These are phyloP conservation scores for Monascus ruber DNA, from an alignment of 2,329 filamentous ascomycete species.

Conservation along the genomic window DNA sequence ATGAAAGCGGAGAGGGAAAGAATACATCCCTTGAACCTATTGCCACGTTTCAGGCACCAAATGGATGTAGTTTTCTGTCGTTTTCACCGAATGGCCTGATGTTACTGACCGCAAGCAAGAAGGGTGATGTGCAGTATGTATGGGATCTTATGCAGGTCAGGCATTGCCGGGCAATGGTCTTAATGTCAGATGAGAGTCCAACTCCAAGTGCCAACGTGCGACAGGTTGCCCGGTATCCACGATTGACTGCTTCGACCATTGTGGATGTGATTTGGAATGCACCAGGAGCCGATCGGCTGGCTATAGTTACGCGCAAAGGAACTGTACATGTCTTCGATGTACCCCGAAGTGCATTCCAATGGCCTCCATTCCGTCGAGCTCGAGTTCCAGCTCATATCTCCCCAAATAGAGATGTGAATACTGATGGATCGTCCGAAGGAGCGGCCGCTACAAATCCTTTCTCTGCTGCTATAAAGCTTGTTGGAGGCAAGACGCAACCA, in stretches of 20 bases:
- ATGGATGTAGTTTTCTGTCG: constrained; percentile 40
- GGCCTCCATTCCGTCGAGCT: constrained; percentile 58
- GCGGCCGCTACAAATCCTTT: constrained; percentile 37
- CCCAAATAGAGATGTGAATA: constrained; percentile 32
- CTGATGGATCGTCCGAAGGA: constrained; percentile 38
- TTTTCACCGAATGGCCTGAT: constrained; percentile 37
- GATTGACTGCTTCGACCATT: constrained; percentile 83
- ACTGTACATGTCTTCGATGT: constrained; percentile 89
- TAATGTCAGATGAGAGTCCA: constrained; percentile 25
- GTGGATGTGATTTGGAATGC: constrained; percentile 82
- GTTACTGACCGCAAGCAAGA: constrained; percentile 37
- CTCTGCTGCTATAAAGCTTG: constrained; percentile 57
- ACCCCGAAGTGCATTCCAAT: constrained; percentile 69
- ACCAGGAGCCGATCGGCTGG: constrained; percentile 69
- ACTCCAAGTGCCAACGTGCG: constrained; percentile 45
- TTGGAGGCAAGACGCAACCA: constrained; percentile 49
- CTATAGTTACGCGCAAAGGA: constrained; percentile 86
- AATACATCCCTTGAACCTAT: constrained; percentile 24
- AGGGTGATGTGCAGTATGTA: constrained; percentile 40
- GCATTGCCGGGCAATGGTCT: constrained; percentile 28
- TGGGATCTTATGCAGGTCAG: constrained; percentile 40
- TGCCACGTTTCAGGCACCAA: constrained; percentile 36
- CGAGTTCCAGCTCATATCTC: constrained; percentile 28
- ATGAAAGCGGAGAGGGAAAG: constrained; percentile 27
- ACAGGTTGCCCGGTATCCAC: constrained; percentile 76